Conservation (phyloP, 2,329 filamentous ascomycete species). For the Talaromyces rugulosus region DNA sequence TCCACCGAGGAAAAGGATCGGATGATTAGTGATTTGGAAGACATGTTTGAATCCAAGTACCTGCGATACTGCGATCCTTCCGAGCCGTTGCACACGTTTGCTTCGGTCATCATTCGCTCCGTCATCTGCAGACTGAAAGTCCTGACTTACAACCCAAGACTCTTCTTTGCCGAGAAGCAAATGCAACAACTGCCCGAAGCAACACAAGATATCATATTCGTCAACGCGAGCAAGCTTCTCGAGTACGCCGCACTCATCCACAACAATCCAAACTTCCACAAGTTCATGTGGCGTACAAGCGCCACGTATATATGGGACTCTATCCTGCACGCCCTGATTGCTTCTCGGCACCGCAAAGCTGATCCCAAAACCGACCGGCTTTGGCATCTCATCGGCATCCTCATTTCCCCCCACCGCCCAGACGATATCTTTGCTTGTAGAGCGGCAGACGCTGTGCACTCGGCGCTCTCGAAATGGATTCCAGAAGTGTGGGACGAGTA, state of each 20-base stretch:
- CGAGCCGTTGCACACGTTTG: background rate
- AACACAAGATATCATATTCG: too few relatives aligned
- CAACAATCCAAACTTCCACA: too few relatives aligned
- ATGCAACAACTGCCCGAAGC: too few relatives aligned
- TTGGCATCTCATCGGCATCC: conserved; percentile 14
- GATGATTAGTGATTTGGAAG: background rate
- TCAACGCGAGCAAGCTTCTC: too few relatives aligned
- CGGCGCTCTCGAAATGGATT: conserved; percentile 23
- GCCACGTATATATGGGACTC: conserved; percentile 28
- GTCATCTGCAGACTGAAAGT: background rate
- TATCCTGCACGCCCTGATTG: conserved; percentile 28
- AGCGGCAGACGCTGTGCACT: conserved; percentile 19
- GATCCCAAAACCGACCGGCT: conserved; percentile 23
- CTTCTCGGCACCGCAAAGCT: conserved; percentile 20
- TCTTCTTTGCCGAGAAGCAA: conserved; percentile 13
- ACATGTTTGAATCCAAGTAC: background rate
- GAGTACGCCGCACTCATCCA: too few relatives aligned
- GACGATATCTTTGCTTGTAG: background rate
- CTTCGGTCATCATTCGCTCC: background rate
- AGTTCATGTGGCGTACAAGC: conserved; percentile 19
- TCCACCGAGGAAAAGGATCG: background rate
- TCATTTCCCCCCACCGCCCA: background rate
- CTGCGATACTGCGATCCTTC: background rate
- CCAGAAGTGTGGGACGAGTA: conserved; percentile 24
- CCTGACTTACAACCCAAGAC: conserved; percentile 5